A percentile compares a stretch with the other conserved stretches of the same genome.
phyloP scores from a whole-genome alignment of 495 filamentous ascomycete genomes.

The Aspergillus olivimuriae region DNA sequence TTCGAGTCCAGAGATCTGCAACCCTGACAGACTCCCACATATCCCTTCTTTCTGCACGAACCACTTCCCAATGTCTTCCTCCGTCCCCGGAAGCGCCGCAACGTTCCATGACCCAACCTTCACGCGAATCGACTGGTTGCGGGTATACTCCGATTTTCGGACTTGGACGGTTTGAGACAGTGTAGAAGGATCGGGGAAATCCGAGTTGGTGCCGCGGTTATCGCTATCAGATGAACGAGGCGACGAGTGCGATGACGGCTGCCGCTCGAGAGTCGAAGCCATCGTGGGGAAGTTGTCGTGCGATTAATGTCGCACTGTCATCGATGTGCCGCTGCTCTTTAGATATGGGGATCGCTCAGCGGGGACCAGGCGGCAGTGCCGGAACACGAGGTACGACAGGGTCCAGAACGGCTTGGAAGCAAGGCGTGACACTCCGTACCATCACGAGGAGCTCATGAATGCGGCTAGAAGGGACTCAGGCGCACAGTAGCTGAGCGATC shows the following conservation, averaged over 20 bases:
- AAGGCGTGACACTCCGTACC: slow-evolving; percentile 6
- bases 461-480: slow-evolving; percentile 2
- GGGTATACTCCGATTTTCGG: slow-evolving; percentile 70
- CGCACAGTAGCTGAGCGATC: slow-evolving; percentile 3
- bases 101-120: slow-evolving; percentile 97
- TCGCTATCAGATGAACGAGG: slow-evolving; percentile 12
- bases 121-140: slow-evolving; percentile 61
- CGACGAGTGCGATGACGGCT: slow-evolving; percentile 2
- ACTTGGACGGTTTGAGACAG: slow-evolving; percentile 59
- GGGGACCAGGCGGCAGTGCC: neutral
- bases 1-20: slow-evolving; percentile 14
- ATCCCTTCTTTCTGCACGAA: slow-evolving; percentile 72
- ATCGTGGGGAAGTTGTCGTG: slow-evolving; percentile 11
- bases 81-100: slow-evolving; percentile 71
- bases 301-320: neutral
- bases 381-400: slow-evolving; percentile 3
- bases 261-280: slow-evolving; percentile 10
- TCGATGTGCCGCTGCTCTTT: too few species aligned
- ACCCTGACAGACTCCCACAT: slow-evolving; percentile 49
- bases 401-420: neutral
- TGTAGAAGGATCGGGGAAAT: slow-evolving; percentile 31
- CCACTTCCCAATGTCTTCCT: slow-evolving; percentile 81
- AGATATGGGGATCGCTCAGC: too few species aligned
- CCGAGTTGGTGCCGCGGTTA: slow-evolving; percentile 10
- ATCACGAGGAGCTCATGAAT: slow-evolving; percentile 9